Evolutionary conservation across 768 basidiomycete species (phyloP).

Genomic region (Pisolithus albus): DNA sequence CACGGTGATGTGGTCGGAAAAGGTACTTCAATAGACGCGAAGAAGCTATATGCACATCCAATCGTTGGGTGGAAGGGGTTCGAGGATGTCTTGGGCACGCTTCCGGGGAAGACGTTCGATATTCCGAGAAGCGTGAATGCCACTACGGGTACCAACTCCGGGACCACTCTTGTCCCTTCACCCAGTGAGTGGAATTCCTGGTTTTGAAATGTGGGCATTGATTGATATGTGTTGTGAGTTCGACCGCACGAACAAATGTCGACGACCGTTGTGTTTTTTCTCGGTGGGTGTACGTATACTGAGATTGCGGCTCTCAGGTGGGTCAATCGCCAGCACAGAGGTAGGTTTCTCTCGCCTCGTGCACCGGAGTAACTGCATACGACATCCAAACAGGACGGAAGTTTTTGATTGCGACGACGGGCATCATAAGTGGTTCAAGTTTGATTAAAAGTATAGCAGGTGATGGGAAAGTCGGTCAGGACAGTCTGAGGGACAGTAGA

Average conservation of each 20-base stretch:
- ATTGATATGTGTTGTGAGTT: slow-evolving; percentile 25
- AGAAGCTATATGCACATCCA: slow-evolving; percentile 77
- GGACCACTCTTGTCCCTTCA: slow-evolving; percentile 23
- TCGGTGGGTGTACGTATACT: slow-evolving; percentile 96
- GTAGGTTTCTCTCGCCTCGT: slow-evolving; percentile 29
- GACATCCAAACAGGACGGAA: slow-evolving; percentile 54
- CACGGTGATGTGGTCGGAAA: slow-evolving; percentile 33
- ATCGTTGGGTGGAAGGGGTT: slow-evolving; percentile 97
- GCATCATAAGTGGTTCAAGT: slow-evolving; percentile 75
- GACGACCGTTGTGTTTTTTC: slow-evolving; percentile 91
- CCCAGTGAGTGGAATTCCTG: slow-evolving; percentile 28
- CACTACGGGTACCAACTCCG: slow-evolving; percentile 22
- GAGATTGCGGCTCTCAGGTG: slow-evolving; percentile 94
- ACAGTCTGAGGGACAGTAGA: slow-evolving; percentile 30
- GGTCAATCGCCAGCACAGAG: slow-evolving; percentile 81
- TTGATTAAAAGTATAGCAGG: slow-evolving; percentile 65
- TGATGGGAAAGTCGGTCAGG: slow-evolving; percentile 27
- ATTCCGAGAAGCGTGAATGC: slow-evolving; percentile 43
- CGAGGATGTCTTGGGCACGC: slow-evolving; percentile 76
- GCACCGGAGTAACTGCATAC: slow-evolving; percentile 3
- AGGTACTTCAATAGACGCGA: slow-evolving; percentile 31
- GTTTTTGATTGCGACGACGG: slow-evolving; percentile 87
- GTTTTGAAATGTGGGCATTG: background rate
- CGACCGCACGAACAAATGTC: slow-evolving; percentile 53
- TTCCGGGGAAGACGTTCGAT: slow-evolving; percentile 87